Evolutionary conservation across 2,329 filamentous ascomycete genomes (phyloP).

Genomic region (Fusarium multiceps): DNA sequence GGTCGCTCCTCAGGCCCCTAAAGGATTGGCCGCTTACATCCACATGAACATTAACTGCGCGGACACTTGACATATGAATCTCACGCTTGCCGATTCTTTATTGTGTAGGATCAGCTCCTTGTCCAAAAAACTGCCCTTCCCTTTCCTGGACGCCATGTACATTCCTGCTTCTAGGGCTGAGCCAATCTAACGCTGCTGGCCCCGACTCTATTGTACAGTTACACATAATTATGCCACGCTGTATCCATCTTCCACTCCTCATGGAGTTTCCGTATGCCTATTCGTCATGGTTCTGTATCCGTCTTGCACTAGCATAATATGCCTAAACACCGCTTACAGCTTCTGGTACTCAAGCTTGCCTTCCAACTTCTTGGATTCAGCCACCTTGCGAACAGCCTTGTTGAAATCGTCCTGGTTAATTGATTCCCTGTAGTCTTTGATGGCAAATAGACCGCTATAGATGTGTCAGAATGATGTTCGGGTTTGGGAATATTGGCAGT

Average conservation of each 20-base stretch:
- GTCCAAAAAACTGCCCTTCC: constrained; percentile 18
- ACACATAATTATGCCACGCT: constrained; percentile 40
- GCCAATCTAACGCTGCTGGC: constrained; percentile 36
- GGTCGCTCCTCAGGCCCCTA: background rate
- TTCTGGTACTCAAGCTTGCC: constrained; percentile 99
- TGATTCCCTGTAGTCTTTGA: constrained; percentile 96
- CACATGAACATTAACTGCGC: background rate
- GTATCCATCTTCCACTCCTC: constrained; percentile 24
- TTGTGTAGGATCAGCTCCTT: constrained; percentile 2
- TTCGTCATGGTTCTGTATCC: constrained; percentile 21
- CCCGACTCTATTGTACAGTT: constrained; percentile 47
- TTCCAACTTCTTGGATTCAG: constrained; percentile 97
- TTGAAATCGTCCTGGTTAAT: constrained; percentile 99
- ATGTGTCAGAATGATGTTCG: constrained; percentile 36
- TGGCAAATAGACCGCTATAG: constrained; percentile 88
- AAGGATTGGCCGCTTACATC: constrained; percentile 14
- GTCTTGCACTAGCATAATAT: constrained; percentile 13
- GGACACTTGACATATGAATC: constrained; percentile 10
- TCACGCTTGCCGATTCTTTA: constrained; percentile 9
- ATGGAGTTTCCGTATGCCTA: constrained; percentile 27
- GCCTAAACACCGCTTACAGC: constrained; percentile 65
- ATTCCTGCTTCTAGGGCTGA: constrained; percentile 44
- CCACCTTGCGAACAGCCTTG: constrained; percentile 97
- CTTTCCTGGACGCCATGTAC: constrained; percentile 41
- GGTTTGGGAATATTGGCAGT: background rate